Evolutionary conservation across 306 rosid genomes (phyloP).

Genomic region (Quercus robur): DNA sequence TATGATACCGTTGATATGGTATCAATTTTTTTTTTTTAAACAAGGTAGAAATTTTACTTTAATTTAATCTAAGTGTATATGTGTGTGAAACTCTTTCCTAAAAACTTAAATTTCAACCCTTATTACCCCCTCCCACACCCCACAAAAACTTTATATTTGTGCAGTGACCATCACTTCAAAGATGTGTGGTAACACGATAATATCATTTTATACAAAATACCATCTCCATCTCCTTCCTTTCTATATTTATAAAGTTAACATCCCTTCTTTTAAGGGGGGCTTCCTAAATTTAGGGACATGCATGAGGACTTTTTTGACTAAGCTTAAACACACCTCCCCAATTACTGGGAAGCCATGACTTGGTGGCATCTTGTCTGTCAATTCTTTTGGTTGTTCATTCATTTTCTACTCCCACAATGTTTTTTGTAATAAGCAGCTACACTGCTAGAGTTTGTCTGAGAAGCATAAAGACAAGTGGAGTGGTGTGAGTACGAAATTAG

Average conservation of each 20-base stretch:
- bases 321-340: too few species aligned
- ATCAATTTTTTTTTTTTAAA: too few species aligned
- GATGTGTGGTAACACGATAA: rapidly evolving
- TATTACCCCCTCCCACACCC: too few species aligned
- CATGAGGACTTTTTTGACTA: too few species aligned
- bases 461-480: background rate
- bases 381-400: background rate
- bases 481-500: background rate
- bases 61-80: too few species aligned
- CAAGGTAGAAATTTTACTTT: too few species aligned
- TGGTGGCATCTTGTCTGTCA: background rate
- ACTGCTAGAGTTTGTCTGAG: background rate
- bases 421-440: background rate
- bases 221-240: background rate
- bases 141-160: too few species aligned
- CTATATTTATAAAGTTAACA: background rate
- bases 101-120: too few species aligned
- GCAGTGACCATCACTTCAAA: too few species aligned
- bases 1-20: rapidly evolving
- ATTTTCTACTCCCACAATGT: background rate
- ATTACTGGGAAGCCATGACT: background rate
- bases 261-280: background rate
- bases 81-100: rapidly evolving
- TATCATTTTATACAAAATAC: background rate
- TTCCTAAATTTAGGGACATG: background rate